phyloP scores from a whole-genome alignment of 2,329 filamentous ascomycete genomes.

The Fusarium staphyleae region DNA sequence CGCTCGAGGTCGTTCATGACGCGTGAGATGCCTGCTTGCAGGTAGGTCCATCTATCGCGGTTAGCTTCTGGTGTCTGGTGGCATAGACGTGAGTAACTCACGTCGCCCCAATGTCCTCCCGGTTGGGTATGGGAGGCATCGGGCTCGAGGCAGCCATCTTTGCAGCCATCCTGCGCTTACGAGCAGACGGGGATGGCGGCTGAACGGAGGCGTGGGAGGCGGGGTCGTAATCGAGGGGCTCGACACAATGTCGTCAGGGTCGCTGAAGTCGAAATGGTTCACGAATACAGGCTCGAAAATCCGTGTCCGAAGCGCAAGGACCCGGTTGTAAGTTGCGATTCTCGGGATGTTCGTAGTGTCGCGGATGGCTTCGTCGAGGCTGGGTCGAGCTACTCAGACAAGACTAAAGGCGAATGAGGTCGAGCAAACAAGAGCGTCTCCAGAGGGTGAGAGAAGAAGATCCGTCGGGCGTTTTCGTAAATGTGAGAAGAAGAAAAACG shows the following conservation, averaged over 20 bases:
- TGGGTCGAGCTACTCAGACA: conserved; percentile 18
- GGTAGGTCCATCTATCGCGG: conserved; percentile 78
- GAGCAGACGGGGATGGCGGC: conserved; percentile 23
- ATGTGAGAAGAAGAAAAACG: conserved; percentile 7
- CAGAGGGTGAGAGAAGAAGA: conserved; percentile 5
- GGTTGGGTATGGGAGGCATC: conserved; percentile 66
- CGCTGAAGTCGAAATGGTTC: conserved; percentile 6
- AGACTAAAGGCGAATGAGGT: conserved; percentile 4
- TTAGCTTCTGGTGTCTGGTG: conserved; percentile 31
- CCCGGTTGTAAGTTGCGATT: background rate
- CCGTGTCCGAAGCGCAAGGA: conserved; percentile 1
- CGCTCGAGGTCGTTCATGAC: conserved; percentile 94
- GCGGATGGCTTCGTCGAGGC: conserved; percentile 11
- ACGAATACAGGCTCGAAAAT: background rate
- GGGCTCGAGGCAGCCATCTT: conserved; percentile 47
- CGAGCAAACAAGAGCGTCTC: conserved; percentile 7
- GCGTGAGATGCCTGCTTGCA: conserved; percentile 85
- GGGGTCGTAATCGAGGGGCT: conserved; percentile 40
- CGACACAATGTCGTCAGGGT: conserved; percentile 35
- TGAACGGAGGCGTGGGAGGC: conserved; percentile 34
- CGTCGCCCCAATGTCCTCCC: conserved; percentile 66
- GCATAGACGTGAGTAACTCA: conserved; percentile 40
- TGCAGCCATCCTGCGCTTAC: conserved; percentile 44
- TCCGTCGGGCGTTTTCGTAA: background rate
- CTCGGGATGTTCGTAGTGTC: background rate